Conservation (phyloP, 805 yeast species). For the Kuraishia cidri region DNA sequence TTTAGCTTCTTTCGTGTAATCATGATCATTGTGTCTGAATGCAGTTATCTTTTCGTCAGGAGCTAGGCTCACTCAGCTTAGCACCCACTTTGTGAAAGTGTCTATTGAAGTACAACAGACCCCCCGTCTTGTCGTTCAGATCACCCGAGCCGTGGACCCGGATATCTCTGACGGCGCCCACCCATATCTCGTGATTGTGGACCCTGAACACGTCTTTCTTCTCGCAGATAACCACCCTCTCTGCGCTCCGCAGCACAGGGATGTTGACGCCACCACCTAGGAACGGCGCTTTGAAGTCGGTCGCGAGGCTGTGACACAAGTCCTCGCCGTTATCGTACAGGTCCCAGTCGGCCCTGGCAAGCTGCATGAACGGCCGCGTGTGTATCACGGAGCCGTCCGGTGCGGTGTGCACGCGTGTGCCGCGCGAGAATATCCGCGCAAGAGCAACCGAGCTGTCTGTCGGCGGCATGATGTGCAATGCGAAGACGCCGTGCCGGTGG, state of each 20-base stretch:
- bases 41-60: too few species aligned
- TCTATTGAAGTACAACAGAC: slow-evolving; percentile 57
- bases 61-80: slow-evolving; percentile 9
- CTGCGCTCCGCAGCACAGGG: slow-evolving; percentile 52
- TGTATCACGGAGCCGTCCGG: slow-evolving; percentile 15
- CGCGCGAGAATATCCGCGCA: slow-evolving; percentile 57
- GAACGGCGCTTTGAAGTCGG: slow-evolving; percentile 5
- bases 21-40: too few species aligned
- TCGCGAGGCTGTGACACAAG: slow-evolving; percentile 6
- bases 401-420: slow-evolving; percentile 39
- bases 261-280: slow-evolving; percentile 19
- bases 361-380: slow-evolving; percentile 46
- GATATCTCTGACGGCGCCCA: slow-evolving; percentile 65
- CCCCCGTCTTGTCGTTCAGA: slow-evolving; percentile 40
- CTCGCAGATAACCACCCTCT: slow-evolving; percentile 54
- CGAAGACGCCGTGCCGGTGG: slow-evolving; percentile 50
- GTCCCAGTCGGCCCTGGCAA: slow-evolving; percentile 25
- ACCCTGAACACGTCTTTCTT: slow-evolving; percentile 43
- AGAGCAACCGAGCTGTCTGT: slow-evolving; percentile 39
- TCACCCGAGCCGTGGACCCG: slow-evolving; percentile 15
- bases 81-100: slow-evolving; percentile 38
- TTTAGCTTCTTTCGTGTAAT: too few species aligned
- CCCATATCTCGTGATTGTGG: slow-evolving; percentile 88
- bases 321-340: slow-evolving; percentile 15
- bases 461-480: slow-evolving; percentile 72